Conservation (phyloP, 805 yeast species). For the Kazachstania bromeliacearum region DNA sequence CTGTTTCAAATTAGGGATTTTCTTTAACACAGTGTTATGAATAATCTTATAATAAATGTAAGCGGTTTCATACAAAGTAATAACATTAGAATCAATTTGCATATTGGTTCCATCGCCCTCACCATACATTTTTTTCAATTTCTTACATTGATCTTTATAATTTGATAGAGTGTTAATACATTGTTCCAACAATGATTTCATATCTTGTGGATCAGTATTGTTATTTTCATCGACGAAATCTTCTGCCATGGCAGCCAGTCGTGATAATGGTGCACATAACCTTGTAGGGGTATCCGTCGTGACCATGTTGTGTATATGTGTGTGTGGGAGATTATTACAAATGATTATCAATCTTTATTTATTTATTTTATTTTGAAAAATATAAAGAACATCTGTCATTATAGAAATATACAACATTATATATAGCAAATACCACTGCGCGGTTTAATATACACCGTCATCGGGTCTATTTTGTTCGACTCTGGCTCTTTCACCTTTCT, state of each 20-base stretch:
- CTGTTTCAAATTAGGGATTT: slow-evolving; percentile 21
- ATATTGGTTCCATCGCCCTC: not conserved
- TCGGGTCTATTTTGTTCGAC: slow-evolving; percentile 30
- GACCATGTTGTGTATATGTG: not conserved
- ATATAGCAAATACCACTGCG: not conserved
- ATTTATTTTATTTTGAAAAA: too few species aligned
- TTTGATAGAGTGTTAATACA: slow-evolving; percentile 27
- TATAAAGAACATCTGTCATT: too few species aligned
- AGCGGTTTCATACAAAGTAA: slow-evolving; percentile 21
- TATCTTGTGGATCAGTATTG: slow-evolving; percentile 10
- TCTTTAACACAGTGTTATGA: slow-evolving; percentile 20
- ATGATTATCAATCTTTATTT: too few species aligned
- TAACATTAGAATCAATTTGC: not conserved
- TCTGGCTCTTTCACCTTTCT: slow-evolving; percentile 27
- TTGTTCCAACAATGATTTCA: slow-evolving; percentile 20
- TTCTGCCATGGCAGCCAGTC: slow-evolving; percentile 12
- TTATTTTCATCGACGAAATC: slow-evolving; percentile 13
- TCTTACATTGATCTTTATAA: slow-evolving; percentile 25
- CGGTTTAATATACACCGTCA: slow-evolving; percentile 27
- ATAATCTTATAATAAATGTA: slow-evolving; percentile 30
- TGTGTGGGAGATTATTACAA: too few species aligned
- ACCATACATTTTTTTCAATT: slow-evolving; percentile 10
- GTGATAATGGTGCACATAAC: slow-evolving; percentile 5
- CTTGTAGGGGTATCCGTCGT: not conserved
- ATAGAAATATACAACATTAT: too few species aligned